A percentile compares a stretch with the other conserved stretches of the same genome.
Conservation (phyloP, 129 eudicot species). For the Arctium lappa region DNA sequence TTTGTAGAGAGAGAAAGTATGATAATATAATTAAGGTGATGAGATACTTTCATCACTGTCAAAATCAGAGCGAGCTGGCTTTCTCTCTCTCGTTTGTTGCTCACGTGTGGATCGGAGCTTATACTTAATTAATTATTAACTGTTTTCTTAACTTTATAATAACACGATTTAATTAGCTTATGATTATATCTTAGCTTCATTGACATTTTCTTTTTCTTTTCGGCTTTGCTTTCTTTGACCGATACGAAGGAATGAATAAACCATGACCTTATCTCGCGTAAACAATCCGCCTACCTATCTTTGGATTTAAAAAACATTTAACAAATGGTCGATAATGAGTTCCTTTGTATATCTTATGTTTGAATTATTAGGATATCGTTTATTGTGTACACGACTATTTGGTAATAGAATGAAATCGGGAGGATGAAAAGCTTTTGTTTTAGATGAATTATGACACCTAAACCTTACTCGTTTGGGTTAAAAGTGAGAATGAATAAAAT, state of each 20-base stretch:
- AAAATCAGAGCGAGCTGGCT: slow-evolving; percentile 15
- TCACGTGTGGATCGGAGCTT: slow-evolving; percentile 41
- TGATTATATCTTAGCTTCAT: slow-evolving; percentile 11
- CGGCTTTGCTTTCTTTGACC: slow-evolving; percentile 22
- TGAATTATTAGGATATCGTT: background rate
- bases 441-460: slow-evolving; percentile 3
- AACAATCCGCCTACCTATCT: slow-evolving; percentile 1
- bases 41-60: slow-evolving; percentile 32
- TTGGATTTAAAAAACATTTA: background rate
- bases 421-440: background rate
- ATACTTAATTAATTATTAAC: background rate
- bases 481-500: slow-evolving; percentile 17
- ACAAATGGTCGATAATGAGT: background rate
- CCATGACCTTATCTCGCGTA: slow-evolving; percentile 16
- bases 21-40: slow-evolving; percentile 17
- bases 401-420: background rate
- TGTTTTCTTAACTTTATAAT: background rate
- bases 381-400: too few relatives aligned
- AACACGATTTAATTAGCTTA: background rate
- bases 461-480: background rate
- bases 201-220: slow-evolving; percentile 9
- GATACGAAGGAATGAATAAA: slow-evolving; percentile 4
- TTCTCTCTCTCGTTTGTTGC: slow-evolving; percentile 10
- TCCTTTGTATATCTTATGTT: background rate
- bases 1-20: slow-evolving; percentile 16